Evolutionary conservation across 106 monocot species (phyloP).

Genomic region (Ottelia alismoides): DNA sequence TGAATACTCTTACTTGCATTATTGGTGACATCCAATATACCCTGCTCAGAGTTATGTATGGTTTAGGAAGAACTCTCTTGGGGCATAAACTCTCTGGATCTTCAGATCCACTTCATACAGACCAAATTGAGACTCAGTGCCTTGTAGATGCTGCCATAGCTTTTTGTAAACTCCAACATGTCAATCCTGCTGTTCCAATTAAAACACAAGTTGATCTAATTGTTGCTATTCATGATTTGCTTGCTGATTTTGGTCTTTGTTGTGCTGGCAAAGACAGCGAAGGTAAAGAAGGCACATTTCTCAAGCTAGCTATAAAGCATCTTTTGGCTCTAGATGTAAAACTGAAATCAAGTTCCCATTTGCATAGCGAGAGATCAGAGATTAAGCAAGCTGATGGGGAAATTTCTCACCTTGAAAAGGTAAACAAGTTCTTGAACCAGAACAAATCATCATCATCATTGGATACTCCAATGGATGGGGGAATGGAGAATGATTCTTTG

Average conservation of each 20-base stretch:
- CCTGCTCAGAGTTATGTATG: constrained; percentile 49
- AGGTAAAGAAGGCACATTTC: constrained; percentile 87
- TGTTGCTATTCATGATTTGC: constrained; percentile 81
- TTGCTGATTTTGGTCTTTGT: constrained; percentile 94
- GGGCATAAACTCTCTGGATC: constrained; percentile 18
- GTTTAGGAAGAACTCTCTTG: constrained; percentile 34
- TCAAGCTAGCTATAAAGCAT: constrained; percentile 92
- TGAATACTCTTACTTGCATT: constrained; percentile 20
- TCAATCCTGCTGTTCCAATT: constrained; percentile 52
- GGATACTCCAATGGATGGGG: too few species aligned
- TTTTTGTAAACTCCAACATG: constrained; percentile 92
- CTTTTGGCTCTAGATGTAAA: constrained; percentile 83
- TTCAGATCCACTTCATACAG: constrained; percentile 26
- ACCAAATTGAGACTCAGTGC: constrained; percentile 50
- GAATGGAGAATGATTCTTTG: constrained; percentile 30
- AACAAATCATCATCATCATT: constrained; percentile 18
- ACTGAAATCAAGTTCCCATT: constrained; percentile 37
- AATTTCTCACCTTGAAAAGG: constrained; percentile 1
- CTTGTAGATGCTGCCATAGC: constrained; percentile 72
- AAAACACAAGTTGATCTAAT: constrained; percentile 93
- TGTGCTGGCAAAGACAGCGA: constrained; percentile 83
- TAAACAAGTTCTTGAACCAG: constrained; percentile 1
- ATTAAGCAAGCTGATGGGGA: too few species aligned
- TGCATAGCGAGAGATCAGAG: constrained; percentile 7
- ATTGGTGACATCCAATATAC: constrained; percentile 67